Evolutionary conservation across 2,329 filamentous ascomycete species (phyloP).

Genomic region (Venturia nashicola): DNA sequence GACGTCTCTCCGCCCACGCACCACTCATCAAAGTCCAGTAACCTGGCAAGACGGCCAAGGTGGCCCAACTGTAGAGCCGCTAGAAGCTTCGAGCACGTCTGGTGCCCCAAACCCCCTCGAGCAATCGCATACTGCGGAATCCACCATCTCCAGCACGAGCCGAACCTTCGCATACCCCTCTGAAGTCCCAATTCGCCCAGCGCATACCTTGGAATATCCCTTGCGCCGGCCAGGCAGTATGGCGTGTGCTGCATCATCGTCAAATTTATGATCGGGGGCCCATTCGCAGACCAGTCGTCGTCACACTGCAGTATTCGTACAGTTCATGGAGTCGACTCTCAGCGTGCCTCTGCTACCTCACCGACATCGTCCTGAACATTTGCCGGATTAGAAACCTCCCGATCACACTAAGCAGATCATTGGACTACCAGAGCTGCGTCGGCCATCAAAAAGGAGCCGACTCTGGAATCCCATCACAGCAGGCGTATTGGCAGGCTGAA

Average conservation of each 20-base stretch:
- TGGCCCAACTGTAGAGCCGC: not conserved
- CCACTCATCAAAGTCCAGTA: not conserved
- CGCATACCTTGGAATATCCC: not conserved
- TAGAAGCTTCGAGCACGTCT: not conserved
- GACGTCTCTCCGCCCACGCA: not conserved
- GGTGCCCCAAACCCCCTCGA: not conserved
- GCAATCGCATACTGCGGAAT: not conserved
- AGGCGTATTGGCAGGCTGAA: constrained; percentile 1
- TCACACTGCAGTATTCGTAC: constrained; percentile 1
- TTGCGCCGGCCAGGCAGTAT: not conserved
- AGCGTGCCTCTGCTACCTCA: not conserved
- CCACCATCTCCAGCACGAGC: not conserved
- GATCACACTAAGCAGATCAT: not conserved
- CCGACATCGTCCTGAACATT: not conserved
- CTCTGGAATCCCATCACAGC: not conserved
- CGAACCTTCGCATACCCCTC: not conserved
- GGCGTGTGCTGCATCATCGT: not conserved
- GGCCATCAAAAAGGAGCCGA: not conserved
- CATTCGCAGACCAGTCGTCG: not conserved
- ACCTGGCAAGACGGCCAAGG: no score
- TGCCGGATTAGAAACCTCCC: not conserved
- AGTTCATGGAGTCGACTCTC: not conserved
- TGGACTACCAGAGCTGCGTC: not conserved
- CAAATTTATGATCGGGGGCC: constrained; percentile 1
- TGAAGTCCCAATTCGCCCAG: not conserved